These are phyloP conservation scores for Helotiales sp. DNA, from an alignment of 2,329 filamentous ascomycete genomes.

Conservation along the genomic window DNA sequence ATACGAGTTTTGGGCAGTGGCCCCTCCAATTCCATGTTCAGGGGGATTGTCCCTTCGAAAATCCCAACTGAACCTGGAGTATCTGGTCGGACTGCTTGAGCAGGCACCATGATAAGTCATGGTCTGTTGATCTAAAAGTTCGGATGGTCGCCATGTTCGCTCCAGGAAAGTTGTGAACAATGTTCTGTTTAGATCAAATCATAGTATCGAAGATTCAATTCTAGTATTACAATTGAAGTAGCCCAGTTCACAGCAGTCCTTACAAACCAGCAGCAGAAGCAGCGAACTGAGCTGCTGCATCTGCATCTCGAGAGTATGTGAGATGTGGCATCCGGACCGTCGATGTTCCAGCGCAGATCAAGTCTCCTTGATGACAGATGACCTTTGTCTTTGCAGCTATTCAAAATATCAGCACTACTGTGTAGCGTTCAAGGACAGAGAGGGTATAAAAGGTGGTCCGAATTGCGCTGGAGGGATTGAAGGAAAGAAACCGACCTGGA, in stretches of 20 bases:
- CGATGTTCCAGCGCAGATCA: slow-evolving; percentile 33
- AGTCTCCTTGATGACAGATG: slow-evolving; percentile 37
- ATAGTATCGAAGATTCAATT: background rate
- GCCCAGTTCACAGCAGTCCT: background rate
- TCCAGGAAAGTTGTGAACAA: too few species aligned
- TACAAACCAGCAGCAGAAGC: slow-evolving; percentile 10
- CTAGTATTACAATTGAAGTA: background rate
- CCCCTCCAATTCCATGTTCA: background rate
- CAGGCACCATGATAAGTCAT: too few species aligned
- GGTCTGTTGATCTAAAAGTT: too few species aligned
- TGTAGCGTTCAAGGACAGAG: too few species aligned
- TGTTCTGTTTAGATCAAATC: background rate
- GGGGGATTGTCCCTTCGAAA: background rate
- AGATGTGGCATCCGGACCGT: slow-evolving; percentile 30
- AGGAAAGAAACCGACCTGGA: background rate
- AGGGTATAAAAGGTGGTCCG: too few species aligned
- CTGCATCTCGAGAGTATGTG: slow-evolving; percentile 22
- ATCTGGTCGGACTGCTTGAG: background rate
- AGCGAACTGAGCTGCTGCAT: slow-evolving; percentile 14
- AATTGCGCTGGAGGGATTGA: too few species aligned
- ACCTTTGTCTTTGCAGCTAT: slow-evolving; percentile 31
- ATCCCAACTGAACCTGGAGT: background rate
- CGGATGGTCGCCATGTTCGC: too few species aligned
- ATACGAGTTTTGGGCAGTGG: background rate
- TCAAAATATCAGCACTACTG: background rate